These are phyloP conservation scores for Fistulifera solaris DNA, from an alignment of 108 stramenopile species.

Conservation along the genomic window DNA sequence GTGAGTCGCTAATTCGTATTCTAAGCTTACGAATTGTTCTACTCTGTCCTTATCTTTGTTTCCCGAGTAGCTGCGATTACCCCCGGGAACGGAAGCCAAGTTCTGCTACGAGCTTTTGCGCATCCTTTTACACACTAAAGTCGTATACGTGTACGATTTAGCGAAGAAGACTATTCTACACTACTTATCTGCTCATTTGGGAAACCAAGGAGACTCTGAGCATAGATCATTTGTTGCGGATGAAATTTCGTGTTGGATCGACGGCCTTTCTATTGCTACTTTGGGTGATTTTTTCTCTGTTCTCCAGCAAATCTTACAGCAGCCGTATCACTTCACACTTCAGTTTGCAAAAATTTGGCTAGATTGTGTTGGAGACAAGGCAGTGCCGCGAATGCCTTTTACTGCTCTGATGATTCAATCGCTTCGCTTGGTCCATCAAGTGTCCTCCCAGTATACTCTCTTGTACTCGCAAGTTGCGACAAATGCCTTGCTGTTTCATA, in stretches of 20 bases:
- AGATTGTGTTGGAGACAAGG: not conserved
- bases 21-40: too few species aligned
- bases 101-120: too few species aligned
- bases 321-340: not conserved
- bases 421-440: conserved; percentile 9
- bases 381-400: conserved; percentile 2
- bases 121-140: too few species aligned
- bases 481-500: conserved; percentile 23
- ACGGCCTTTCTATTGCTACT: conserved; percentile 11
- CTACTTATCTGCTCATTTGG: too few species aligned
- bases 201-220: not conserved
- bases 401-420: conserved; percentile 28
- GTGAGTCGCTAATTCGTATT: too few species aligned
- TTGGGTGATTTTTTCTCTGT: conserved; percentile 7
- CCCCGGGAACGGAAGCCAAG: too few species aligned
- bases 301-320: not conserved
- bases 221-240: not conserved
- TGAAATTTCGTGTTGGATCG: conserved; percentile 21
- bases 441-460: conserved; percentile 13
- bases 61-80: too few species aligned
- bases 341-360: conserved; percentile 7
- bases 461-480: conserved; percentile 30
- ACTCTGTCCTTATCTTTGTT: too few species aligned
- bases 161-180: not conserved
- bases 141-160: too few species aligned